These are phyloP conservation scores for Zymoseptoria brevis DNA, from an alignment of 2,329 filamentous ascomycete genomes.

Conservation along the genomic window DNA sequence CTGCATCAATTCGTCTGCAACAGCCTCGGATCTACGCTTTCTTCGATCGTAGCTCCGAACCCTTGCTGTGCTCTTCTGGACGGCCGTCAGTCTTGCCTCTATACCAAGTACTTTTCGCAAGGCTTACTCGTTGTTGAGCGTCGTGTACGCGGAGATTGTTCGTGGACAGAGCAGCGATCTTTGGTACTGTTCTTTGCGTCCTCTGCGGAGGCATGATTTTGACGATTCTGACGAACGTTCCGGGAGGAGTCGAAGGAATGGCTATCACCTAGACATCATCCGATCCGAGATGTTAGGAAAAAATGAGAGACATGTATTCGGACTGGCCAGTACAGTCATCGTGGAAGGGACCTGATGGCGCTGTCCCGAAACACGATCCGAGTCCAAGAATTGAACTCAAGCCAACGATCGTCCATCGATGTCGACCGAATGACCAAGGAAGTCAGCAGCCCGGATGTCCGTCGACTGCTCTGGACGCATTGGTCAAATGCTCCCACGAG, in stretches of 20 bases:
- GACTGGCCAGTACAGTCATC: no score
- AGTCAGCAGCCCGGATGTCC: neutral
- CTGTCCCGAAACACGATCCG: neutral
- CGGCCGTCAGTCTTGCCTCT: neutral
- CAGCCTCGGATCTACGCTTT: no score
- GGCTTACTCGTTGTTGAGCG: neutral
- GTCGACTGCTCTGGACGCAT: neutral
- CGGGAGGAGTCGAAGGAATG: no score
- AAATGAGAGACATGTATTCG: no score
- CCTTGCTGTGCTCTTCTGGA: neutral
- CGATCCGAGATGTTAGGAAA: no score
- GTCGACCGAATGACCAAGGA: neutral
- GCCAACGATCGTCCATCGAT: neutral
- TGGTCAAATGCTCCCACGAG: neutral
- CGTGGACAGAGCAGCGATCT: neutral
- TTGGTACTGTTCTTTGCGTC: neutral
- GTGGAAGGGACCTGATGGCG: neutral
- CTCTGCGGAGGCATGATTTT: neutral
- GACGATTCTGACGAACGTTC: neutral
- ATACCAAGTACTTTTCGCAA: neutral
- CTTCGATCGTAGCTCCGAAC: no score
- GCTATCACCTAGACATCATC: no score
- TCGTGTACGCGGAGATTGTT: neutral
- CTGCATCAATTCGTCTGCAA: no score
- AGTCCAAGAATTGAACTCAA: neutral